Conservation (phyloP, 208 protist genomes). For the Trichomonas vaginalis region DNA sequence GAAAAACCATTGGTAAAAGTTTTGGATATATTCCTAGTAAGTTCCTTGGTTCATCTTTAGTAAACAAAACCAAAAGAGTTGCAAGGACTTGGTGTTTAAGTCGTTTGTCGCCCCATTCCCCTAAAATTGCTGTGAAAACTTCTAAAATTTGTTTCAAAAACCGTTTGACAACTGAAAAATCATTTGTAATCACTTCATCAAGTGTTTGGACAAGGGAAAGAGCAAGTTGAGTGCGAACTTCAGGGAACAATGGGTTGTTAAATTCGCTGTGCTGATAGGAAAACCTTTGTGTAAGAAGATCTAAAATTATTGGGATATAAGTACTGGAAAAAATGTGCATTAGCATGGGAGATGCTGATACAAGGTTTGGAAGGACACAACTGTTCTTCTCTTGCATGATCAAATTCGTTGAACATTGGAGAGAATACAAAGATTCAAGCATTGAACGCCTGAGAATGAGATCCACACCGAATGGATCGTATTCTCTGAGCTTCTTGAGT, state of each 20-base stretch:
- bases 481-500: not conserved
- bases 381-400: not conserved
- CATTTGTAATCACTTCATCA: not conserved
- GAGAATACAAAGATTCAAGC: not conserved
- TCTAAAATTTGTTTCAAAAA: not conserved
- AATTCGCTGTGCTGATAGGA: too few species aligned
- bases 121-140: not conserved
- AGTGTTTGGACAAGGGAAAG: not conserved
- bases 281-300: not conserved
- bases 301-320: not conserved
- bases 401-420: not conserved
- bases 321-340: not conserved
- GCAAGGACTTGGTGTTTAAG: not conserved
- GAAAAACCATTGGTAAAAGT: not conserved
- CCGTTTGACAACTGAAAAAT: not conserved
- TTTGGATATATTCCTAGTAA: not conserved
- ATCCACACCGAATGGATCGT: not conserved
- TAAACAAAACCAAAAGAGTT: not conserved
- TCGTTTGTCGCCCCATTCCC: not conserved
- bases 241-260: not conserved
- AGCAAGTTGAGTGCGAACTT: not conserved
- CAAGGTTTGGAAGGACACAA: not conserved
- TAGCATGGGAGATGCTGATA: not conserved
- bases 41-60: not conserved
- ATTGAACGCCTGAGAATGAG: not conserved